Percentiles rank a stretch among this genome's conserved stretches.
These are phyloP conservation scores for Collybiopsis confluens DNA, from an alignment of 768 basidiomycete genomes.

Conservation along the genomic window DNA sequence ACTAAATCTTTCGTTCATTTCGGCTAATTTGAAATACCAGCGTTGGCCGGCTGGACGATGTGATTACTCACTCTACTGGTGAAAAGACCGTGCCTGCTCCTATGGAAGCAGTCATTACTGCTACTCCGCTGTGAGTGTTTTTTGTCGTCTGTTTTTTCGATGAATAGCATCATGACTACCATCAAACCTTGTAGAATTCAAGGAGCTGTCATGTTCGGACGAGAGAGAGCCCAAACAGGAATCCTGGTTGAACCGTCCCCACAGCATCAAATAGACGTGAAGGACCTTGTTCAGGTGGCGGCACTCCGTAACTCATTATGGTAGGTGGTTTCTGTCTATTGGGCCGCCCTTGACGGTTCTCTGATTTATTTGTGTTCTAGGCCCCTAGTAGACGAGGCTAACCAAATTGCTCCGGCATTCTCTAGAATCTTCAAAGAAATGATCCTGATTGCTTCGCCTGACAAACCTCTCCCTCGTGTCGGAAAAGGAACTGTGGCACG, in stretches of 20 bases:
- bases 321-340: slow-evolving; percentile 16
- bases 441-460: slow-evolving; percentile 36
- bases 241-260: slow-evolving; percentile 28
- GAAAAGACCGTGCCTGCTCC: slow-evolving; percentile 28
- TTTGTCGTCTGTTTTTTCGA: slow-evolving; percentile 2
- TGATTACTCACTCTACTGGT: slow-evolving; percentile 22
- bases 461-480: slow-evolving; percentile 38
- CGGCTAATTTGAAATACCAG: slow-evolving; percentile 13
- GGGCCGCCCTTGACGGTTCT: not conserved
- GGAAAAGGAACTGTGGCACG: slow-evolving; percentile 47
- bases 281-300: slow-evolving; percentile 16
- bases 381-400: slow-evolving; percentile 40
- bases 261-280: slow-evolving; percentile 21
- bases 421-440: slow-evolving; percentile 51
- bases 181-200: slow-evolving; percentile 11
- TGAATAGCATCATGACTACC: no score
- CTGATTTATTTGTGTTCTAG: slow-evolving; percentile 14
- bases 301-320: slow-evolving; percentile 34
- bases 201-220: slow-evolving; percentile 41
- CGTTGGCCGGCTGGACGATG: slow-evolving; percentile 33
- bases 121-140: slow-evolving; percentile 23
- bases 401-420: slow-evolving; percentile 37
- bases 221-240: slow-evolving; percentile 29
- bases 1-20: not conserved
- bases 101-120: slow-evolving; percentile 21